Base-by-base conservation (phyloP, 495 filamentous ascomycete genomes). In the Schizothecium vesticola region DNA sequence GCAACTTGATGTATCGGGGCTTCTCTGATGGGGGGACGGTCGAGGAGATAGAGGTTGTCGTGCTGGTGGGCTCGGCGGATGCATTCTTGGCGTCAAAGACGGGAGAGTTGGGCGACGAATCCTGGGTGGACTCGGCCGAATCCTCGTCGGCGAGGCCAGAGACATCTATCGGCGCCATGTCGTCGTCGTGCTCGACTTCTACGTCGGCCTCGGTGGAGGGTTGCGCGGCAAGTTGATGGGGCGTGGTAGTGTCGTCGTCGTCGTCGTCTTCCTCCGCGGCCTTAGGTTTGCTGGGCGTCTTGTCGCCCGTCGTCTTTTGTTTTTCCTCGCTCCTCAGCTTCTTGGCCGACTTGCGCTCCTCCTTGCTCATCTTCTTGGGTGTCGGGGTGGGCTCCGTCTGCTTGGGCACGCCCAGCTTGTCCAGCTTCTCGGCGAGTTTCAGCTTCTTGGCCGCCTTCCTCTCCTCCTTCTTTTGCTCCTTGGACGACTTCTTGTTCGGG, bases 1-100 rank as follows among this genome's bases (percentile, higher is more conserved):
- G 85, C 26, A 86, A 71, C 67, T 85, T 86, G 67, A 84, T 82
- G 60, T 80, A 79, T 71, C 84, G 84, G 0, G 83, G 82, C 70
- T 83, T 85, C 55, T 84, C 81, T 66, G 85, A 83, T 33, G 87
- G 86, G 16, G 89, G 85, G 9, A 87, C 77, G 61, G 90, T 82
- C 21, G 90, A 92, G 29, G 90, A 92, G 70, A 90, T 86, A 21
- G 91, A 92, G 55, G 91, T 92, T 63, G 85, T 89, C 69, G 85
- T 85, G 60, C 90, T 91, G 66, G 87, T 80, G 23, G 78, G 72
- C 61, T 80, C 78, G 55, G 72, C 77, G 2, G 76, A 77, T 65
- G 70, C 70, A 68, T 72, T 78, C 70, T 79, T 85, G 77, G 73
- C 71, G 75, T 28, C 56, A 2, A 91, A 91, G 21, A 77, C 80